Evolutionary conservation across 495 filamentous ascomycete species (phyloP).

Genomic region (Xylaria venustula): DNA sequence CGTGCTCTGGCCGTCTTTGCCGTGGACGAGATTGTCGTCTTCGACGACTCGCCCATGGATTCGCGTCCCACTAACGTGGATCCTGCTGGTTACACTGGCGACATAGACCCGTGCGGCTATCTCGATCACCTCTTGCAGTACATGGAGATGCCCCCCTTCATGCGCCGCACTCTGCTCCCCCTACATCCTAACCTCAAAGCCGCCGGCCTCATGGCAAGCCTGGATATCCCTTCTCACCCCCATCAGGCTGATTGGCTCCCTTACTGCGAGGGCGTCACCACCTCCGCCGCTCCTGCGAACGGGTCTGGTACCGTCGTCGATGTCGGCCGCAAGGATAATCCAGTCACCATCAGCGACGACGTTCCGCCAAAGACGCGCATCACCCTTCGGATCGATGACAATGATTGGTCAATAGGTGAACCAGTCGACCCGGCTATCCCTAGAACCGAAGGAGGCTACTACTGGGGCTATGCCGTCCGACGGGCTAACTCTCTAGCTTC

Average conservation of each 20-base stretch:
- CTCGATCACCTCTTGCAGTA: conserved; percentile 70
- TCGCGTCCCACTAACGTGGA: conserved; percentile 40
- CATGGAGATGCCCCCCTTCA: conserved; percentile 72
- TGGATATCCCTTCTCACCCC: conserved; percentile 77
- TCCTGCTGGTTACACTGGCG: conserved; percentile 58
- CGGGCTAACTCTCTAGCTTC: conserved; percentile 56
- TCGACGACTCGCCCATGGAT: conserved; percentile 55
- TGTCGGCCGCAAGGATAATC: conserved; percentile 53
- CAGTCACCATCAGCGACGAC: conserved; percentile 50
- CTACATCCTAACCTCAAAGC: conserved; percentile 66
- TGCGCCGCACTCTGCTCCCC: conserved; percentile 65
- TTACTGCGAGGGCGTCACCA: conserved; percentile 70
- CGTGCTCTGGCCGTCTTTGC: conserved; percentile 72
- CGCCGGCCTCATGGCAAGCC: conserved; percentile 63
- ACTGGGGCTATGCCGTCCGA: conserved; percentile 72
- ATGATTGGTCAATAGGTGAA: conserved; percentile 41
- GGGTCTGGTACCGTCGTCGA: conserved; percentile 56
- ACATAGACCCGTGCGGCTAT: conserved; percentile 65
- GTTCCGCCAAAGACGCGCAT: conserved; percentile 62
- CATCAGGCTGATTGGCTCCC: conserved; percentile 62
- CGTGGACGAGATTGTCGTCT: conserved; percentile 75
- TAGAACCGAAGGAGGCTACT: conserved; percentile 66
- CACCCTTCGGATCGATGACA: conserved; percentile 59
- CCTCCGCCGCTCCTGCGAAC: conserved; percentile 31
- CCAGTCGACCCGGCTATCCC: conserved; percentile 60